These are phyloP conservation scores for Rhododendron vialii DNA, from an alignment of 148 eudicot species.

Conservation along the genomic window DNA sequence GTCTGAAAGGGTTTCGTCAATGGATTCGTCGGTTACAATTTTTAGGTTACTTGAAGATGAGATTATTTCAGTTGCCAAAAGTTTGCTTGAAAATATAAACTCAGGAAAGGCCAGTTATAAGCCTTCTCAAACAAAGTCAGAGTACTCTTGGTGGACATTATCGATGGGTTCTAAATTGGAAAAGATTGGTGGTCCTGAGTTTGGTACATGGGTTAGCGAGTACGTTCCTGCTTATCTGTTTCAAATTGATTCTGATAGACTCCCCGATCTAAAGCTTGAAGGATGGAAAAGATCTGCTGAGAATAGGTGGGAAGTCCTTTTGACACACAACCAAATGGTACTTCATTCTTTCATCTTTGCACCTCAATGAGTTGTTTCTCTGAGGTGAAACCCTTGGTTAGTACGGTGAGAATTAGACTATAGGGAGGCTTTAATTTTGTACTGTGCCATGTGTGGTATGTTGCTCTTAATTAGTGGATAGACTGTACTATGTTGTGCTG, in stretches of 20 bases:
- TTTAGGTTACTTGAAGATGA: constrained; percentile 55
- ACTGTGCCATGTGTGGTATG: background rate
- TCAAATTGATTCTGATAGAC: constrained; percentile 50
- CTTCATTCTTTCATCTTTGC: constrained; percentile 15
- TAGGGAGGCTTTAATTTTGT: constrained; percentile 3
- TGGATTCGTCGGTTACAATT: constrained; percentile 57
- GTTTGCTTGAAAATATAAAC: constrained; percentile 52
- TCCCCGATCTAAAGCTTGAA: constrained; percentile 46
- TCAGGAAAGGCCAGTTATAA: constrained; percentile 33
- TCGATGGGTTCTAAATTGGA: constrained; percentile 52
- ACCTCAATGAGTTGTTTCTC: background rate
- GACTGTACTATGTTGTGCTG: background rate
- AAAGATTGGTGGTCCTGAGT: constrained; percentile 80
- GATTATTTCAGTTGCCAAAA: constrained; percentile 52
- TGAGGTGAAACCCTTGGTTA: background rate
- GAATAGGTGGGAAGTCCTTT: constrained; percentile 60
- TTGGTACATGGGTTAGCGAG: constrained; percentile 66
- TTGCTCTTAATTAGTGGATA: background rate
- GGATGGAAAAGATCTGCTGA: constrained; percentile 56
- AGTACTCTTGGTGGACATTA: constrained; percentile 43
- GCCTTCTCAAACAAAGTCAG: constrained; percentile 24
- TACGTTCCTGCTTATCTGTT: constrained; percentile 68
- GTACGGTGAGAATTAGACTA: background rate
- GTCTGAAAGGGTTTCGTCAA: constrained; percentile 46
- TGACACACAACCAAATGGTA: constrained; percentile 98